Conservation (phyloP, 139 green algal species). For the Chlamydomonas incerta region DNA sequence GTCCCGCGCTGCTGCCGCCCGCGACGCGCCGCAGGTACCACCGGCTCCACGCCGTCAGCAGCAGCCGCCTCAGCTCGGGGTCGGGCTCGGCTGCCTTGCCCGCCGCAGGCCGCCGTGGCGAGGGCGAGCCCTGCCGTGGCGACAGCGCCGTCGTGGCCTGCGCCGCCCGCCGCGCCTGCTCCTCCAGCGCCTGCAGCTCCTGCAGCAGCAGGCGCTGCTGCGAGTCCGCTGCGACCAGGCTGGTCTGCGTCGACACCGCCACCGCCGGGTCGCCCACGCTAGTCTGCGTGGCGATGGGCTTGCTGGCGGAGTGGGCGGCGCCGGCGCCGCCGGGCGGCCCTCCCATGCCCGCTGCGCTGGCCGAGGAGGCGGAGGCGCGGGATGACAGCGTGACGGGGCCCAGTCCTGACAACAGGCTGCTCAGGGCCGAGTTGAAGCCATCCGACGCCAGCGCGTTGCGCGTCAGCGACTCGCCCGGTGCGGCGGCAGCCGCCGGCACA, state of each 20-base stretch:
- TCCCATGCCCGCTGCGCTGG: too few relatives aligned
- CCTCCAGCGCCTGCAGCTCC: not conserved
- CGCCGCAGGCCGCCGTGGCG: too few relatives aligned
- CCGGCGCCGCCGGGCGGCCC: too few relatives aligned
- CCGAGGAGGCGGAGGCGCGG: too few relatives aligned
- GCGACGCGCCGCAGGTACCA: constrained; percentile 22
- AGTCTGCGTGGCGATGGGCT: not conserved
- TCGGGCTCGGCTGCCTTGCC: not conserved
- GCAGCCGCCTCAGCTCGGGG: constrained; percentile 29
- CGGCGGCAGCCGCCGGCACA: too few relatives aligned
- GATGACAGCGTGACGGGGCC: not conserved
- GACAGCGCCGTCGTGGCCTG: too few relatives aligned
- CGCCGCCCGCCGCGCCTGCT: not conserved
- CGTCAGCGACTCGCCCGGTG: not conserved
- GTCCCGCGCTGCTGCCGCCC: too few relatives aligned
- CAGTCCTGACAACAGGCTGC: not conserved
- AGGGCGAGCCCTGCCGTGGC: too few relatives aligned
- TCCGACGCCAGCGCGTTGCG: not conserved
- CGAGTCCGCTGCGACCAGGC: not conserved
- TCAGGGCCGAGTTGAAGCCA: not conserved
- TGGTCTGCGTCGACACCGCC: not conserved
- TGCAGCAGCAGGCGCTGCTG: not conserved
- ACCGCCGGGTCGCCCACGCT: not conserved
- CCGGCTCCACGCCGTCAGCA: constrained; percentile 29
- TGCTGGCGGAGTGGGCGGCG: not conserved